Evolutionary conservation across 768 basidiomycete genomes (phyloP), one percentile per base, ranked within the genome.

Genomic region (Daedaleopsis sinensis): DNA sequence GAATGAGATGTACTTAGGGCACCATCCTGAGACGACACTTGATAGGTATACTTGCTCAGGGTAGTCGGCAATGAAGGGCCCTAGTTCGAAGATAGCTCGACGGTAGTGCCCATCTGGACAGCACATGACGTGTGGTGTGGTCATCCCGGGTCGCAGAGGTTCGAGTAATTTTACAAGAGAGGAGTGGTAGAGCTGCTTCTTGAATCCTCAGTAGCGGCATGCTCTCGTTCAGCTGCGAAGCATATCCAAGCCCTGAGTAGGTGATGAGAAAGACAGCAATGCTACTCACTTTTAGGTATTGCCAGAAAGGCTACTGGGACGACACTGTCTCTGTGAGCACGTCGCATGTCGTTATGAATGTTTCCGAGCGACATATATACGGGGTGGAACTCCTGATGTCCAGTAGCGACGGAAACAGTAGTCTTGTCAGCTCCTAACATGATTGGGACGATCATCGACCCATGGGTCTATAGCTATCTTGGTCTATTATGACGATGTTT

Each of bases 391-490:
- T 70, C 57, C 9, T 65, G 62, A 0, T 70, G 49, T 5, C 70
- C 68, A 0, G 57, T 66, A 2, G 50, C 68, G 3, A 73, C 68
- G 3, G 71, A 80, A 0, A 78, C 75, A 0, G 76, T 79, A 0
- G 78, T 80, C 57, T 80, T 80, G 58, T 82, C 76, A 50, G 73
- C 76, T 0, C 78, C 47, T 21, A 44, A 24, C n/a, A 49, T 18
- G 21, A 67, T 67, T 6, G 42, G 42, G 4, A n/a, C n/a, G 10
- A 43, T 3, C 42, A 43, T 43, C 42, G 42, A 43, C 2, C 42
- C 42, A 11, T 13, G 15, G 3, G 21, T 39, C n/a, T n/a, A n/a
- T n/a, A n/a, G n/a, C n/a, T n/a, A n/a, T n/a, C n/a, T n/a, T n/a
- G n/a, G n/a, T n/a, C n/a, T n/a, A n/a, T n/a, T n/a, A n/a, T n/a